Evolutionary conservation across 768 basidiomycete species (phyloP).

Genomic region (Termitomyces sp.): DNA sequence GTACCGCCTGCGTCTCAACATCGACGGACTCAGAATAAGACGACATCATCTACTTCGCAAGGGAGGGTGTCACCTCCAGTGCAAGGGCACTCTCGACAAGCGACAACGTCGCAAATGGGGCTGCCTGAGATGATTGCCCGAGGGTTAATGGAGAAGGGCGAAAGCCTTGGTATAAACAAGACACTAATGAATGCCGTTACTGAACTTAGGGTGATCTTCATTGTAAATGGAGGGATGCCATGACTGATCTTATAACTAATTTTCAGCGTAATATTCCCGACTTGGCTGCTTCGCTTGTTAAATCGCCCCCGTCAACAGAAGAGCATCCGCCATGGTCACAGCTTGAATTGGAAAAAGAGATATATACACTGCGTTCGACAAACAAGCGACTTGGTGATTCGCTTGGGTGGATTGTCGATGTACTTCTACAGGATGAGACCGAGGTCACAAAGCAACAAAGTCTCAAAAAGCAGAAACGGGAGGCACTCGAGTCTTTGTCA

Average conservation of each 20-base stretch:
- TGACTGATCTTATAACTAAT: not conserved
- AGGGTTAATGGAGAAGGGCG: conserved; percentile 68
- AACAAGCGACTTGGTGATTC: conserved; percentile 66
- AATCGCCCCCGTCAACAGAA: conserved; percentile 46
- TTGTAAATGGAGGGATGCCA: not conserved
- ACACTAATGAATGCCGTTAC: conserved; percentile 76
- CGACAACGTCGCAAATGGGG: conserved; percentile 39
- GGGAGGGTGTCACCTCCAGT: conserved; percentile 4
- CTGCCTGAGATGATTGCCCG: conserved; percentile 69
- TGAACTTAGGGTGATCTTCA: conserved; percentile 54
- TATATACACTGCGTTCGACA: conserved; percentile 43
- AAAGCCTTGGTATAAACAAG: conserved; percentile 80
- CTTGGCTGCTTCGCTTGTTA: conserved; percentile 60
- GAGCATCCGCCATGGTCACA: conserved; percentile 52
- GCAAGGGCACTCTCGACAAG: conserved; percentile 31
- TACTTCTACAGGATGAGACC: conserved; percentile 52
- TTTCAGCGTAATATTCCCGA: conserved; percentile 81
- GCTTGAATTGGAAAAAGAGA: conserved; percentile 67
- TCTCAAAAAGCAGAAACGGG: conserved; percentile 39
- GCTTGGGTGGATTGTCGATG: conserved; percentile 69
- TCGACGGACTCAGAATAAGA: conserved; percentile 26
- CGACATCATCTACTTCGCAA: conserved; percentile 13
- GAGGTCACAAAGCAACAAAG: conserved; percentile 33
- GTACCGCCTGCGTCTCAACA: conserved; percentile 31
- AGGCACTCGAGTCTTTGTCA: conserved; percentile 70